Evolutionary conservation across 2,329 filamentous ascomycete genomes (phyloP).

Genomic region (Trichoderma sp.): DNA sequence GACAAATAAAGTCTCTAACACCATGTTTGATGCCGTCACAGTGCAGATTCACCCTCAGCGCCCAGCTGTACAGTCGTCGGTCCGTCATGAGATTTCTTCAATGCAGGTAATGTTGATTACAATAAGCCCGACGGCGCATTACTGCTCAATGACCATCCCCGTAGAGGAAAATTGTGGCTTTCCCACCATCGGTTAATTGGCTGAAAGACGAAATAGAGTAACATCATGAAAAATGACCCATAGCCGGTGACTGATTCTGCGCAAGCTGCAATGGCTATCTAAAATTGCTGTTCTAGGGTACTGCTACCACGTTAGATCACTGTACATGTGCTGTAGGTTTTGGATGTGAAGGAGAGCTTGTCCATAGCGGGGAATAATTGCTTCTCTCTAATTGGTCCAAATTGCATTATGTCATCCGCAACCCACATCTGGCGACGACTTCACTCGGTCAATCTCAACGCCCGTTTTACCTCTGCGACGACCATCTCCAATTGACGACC

Average conservation of each 20-base stretch:
- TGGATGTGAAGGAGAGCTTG: neutral
- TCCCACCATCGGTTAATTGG: neutral
- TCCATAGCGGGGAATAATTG: neutral
- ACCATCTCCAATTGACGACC: constrained; percentile 38
- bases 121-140: neutral
- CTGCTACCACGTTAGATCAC: neutral
- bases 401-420: constrained; percentile 19
- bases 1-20: neutral
- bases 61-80: neutral
- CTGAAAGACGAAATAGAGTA: neutral
- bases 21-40: neutral
- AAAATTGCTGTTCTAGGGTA: neutral
- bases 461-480: constrained; percentile 21
- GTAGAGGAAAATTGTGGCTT: neutral
- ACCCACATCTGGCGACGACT: constrained; percentile 22
- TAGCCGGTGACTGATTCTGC: neutral
- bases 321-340: neutral
- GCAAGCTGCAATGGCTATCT: neutral
- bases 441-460: constrained; percentile 27
- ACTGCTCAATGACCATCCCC: neutral
- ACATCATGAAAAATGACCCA: neutral
- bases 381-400: constrained; percentile 8
- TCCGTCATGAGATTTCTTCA: neutral
- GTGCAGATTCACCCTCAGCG: neutral
- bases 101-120: neutral